Conservation (phyloP, 176 grass and related monocot species). For the Leersia perrieri region DNA sequence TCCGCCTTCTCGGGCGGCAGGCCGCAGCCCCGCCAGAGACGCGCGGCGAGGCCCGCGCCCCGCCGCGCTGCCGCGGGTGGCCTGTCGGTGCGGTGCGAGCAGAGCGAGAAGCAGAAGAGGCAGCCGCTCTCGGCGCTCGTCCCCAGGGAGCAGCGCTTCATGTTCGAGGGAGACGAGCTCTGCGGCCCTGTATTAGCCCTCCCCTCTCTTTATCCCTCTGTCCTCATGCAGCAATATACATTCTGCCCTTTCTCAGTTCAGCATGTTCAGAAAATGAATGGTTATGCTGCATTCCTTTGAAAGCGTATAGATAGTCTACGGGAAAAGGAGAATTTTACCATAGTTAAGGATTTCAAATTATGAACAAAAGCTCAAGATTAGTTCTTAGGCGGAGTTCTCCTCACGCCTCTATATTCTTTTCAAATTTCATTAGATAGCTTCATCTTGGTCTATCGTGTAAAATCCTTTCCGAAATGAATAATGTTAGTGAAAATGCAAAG, state of each 20-base stretch:
- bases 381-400: neutral
- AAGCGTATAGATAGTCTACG: neutral
- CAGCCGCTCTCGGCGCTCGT: slow-evolving; percentile 40
- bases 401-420: slow-evolving; percentile 16
- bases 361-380: neutral
- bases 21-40: slow-evolving; percentile 18
- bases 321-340: neutral
- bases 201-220: neutral
- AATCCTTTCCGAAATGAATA: neutral
- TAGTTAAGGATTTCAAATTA: neutral
- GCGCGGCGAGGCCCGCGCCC: slow-evolving; percentile 13
- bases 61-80: slow-evolving; percentile 29
- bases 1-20: slow-evolving; percentile 25
- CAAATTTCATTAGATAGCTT: neutral
- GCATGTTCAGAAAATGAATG: neutral
- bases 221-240: neutral
- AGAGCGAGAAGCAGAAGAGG: slow-evolving; percentile 48
- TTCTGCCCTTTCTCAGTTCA: neutral
- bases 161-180: slow-evolving; percentile 73
- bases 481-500: neutral
- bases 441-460: neutral
- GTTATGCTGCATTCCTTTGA: neutral
- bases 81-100: slow-evolving; percentile 52
- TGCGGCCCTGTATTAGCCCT: slow-evolving; percentile 43
- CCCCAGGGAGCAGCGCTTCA: slow-evolving; percentile 68